Percentiles rank a stretch among this genome's conserved stretches.
Conservation (phyloP, 2,329 filamentous ascomycete genomes). For the Diaporthe sp. region DNA sequence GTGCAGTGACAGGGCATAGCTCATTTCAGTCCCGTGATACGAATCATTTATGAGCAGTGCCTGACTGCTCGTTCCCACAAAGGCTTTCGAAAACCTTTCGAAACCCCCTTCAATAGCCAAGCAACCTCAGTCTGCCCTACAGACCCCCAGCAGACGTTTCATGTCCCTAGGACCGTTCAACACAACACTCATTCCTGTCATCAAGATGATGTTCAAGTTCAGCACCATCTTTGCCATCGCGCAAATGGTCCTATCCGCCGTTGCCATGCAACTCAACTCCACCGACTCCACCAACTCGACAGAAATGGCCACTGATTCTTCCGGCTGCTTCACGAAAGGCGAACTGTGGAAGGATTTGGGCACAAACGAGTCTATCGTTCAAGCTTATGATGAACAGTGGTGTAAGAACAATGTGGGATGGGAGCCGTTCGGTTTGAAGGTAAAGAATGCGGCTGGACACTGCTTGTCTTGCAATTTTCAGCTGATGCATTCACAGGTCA, state of each 20-base stretch:
- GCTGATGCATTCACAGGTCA: background rate
- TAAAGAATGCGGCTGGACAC: background rate
- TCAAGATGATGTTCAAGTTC: background rate
- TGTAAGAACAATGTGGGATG: background rate
- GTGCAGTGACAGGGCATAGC: background rate
- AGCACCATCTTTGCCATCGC: background rate
- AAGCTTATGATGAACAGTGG: constrained; percentile 12
- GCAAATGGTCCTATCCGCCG: background rate
- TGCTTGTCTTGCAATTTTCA: background rate
- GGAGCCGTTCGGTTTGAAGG: background rate
- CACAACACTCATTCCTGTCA: background rate
- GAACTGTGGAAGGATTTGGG: constrained; percentile 10
- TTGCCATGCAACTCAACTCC: background rate
- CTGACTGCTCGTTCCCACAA: background rate
- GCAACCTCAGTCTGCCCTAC: background rate
- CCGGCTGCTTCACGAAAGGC: background rate
- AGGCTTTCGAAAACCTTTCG: background rate
- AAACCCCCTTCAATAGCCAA: too few relatives aligned
- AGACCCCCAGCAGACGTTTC: background rate
- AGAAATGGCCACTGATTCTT: background rate
- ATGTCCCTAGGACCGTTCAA: too few relatives aligned
- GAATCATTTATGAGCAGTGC: background rate
- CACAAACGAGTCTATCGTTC: background rate
- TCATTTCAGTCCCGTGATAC: background rate
- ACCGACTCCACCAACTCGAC: background rate